A percentile compares a stretch with the other conserved stretches of the same genome.
phyloP scores from a whole-genome alignment of 768 basidiomycete species.

The Phaeotremella skinneri region DNA sequence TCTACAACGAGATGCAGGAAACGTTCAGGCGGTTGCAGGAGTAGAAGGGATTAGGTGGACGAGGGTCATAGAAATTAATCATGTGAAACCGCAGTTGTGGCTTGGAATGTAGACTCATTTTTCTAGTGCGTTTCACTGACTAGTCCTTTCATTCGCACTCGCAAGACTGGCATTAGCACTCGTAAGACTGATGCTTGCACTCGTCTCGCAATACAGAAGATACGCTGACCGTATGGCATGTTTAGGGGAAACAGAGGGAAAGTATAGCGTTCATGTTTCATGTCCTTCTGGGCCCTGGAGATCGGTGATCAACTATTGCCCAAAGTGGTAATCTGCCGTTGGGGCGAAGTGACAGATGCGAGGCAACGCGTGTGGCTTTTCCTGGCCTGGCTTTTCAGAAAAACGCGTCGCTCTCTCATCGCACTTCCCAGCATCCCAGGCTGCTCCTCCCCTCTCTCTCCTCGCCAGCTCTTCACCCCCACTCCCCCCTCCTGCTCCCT shows the following conservation, averaged over 20 bases:
- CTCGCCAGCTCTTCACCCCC: no score
- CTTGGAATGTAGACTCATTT: not conserved
- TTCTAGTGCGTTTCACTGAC: no score
- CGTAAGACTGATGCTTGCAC: no score
- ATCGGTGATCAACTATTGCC: not conserved
- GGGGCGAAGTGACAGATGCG: not conserved
- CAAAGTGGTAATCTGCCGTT: not conserved
- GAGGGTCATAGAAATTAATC: not conserved
- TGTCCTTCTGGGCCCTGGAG: not conserved
- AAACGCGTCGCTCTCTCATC: no score
- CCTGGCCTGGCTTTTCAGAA: not conserved
- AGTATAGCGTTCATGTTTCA: not conserved
- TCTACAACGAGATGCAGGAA: slow-evolving; percentile 84
- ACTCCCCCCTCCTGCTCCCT: no score
- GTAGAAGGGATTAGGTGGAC: slow-evolving; percentile 21
- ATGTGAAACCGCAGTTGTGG: not conserved
- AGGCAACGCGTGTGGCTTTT: not conserved
- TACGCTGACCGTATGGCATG: no score
- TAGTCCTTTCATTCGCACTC: no score
- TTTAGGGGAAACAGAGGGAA: no score
- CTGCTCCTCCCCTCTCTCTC: no score
- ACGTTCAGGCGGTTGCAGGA: slow-evolving; percentile 61
- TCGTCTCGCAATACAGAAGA: no score
- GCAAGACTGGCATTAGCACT: no score
- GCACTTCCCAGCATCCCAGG: no score